Evolutionary conservation across 176 grass and related monocot species (phyloP).

Genomic region (Zoysia japonica): DNA sequence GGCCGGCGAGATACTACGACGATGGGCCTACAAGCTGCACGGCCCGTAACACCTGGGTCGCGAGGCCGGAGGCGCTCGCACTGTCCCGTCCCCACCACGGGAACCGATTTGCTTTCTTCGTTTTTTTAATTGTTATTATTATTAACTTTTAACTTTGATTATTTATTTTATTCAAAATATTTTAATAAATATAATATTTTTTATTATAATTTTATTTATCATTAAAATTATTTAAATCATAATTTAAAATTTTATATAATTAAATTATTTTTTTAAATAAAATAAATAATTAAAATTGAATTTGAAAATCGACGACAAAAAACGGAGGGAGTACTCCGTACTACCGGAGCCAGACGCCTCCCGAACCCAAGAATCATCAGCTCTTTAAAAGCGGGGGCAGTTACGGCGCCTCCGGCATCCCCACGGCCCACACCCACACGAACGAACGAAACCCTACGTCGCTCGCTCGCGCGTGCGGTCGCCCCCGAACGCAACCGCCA

Average conservation of each 20-base stretch:
- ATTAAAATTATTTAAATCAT: too few relatives aligned
- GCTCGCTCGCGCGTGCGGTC: background rate
- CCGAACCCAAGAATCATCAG: background rate
- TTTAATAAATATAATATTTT: too few relatives aligned
- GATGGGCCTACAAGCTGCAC: background rate
- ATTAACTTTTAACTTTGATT: too few relatives aligned
- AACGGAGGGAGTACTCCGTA: too few relatives aligned
- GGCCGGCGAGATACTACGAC: background rate
- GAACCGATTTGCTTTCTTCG: background rate
- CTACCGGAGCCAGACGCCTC: too few relatives aligned
- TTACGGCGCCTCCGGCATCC: background rate
- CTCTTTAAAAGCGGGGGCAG: background rate
- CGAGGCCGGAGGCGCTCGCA: background rate
- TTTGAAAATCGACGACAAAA: too few relatives aligned
- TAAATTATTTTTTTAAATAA: too few relatives aligned
- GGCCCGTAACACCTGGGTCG: background rate
- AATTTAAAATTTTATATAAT: too few relatives aligned
- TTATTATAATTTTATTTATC: too few relatives aligned
- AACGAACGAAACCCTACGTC: conserved; percentile 43
- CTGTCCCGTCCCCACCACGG: background rate
- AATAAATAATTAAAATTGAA: too few relatives aligned
- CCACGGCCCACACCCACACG: conserved; percentile 4
- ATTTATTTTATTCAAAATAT: too few relatives aligned
- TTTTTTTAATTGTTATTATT: too few relatives aligned
- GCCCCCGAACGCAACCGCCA: background rate